These are phyloP conservation scores for Avicennia marina DNA, from an alignment of 257 asterid genomes.

Conservation along the genomic window DNA sequence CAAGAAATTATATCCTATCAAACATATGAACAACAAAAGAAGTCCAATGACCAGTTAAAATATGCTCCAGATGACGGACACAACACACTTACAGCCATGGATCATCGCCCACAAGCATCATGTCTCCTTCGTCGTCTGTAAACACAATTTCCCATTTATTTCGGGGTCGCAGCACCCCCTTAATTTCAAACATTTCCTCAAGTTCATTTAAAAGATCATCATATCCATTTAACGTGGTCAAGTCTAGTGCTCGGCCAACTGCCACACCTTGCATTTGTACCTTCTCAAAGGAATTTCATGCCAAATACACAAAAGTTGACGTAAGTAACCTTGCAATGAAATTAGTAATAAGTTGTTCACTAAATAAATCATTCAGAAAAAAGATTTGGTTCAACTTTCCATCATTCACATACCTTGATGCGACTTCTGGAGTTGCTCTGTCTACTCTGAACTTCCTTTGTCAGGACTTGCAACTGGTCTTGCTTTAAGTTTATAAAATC, in stretches of 20 bases:
- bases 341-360: not conserved
- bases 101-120: conserved; percentile 94
- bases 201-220: conserved; percentile 68
- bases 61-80: not conserved
- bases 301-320: conserved; percentile 8
- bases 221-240: conserved; percentile 64
- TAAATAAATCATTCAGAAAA: not conserved
- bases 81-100: conserved; percentile 91
- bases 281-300: conserved; percentile 33
- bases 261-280: conserved; percentile 99
- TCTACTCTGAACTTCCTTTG: conserved; percentile 60
- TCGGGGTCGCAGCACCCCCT: conserved; percentile 66
- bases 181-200: conserved; percentile 81
- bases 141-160: conserved; percentile 82
- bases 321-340: conserved; percentile 9
- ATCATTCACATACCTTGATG: conserved; percentile 60
- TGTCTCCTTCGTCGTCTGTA: conserved; percentile 92
- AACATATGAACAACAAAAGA: not conserved
- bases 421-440: conserved; percentile 70
- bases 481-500: conserved; percentile 42
- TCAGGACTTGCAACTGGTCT: conserved; percentile 34
- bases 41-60: too few species aligned
- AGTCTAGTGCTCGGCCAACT: conserved; percentile 92
- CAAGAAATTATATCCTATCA: conserved; percentile 16
- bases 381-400: not conserved